These are phyloP conservation scores for Nymphaea thermarum DNA, from an alignment of 164 flowering plant genomes.

Conservation along the genomic window DNA sequence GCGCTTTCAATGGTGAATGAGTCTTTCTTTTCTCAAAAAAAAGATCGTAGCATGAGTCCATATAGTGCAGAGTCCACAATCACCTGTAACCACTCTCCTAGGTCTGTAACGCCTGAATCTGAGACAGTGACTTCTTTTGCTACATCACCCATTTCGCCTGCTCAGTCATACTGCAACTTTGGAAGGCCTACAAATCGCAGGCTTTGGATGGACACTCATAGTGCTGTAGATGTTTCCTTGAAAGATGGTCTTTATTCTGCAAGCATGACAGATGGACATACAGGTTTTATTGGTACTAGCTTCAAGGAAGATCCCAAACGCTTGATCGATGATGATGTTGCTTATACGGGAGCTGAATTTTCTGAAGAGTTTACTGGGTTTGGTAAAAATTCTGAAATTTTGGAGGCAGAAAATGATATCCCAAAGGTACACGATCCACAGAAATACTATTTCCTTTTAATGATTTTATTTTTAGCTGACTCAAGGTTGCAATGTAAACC, in stretches of 20 bases:
- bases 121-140: constrained; percentile 56
- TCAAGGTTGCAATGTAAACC: too few species aligned
- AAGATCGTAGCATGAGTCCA: neutral
- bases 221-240: constrained; percentile 77
- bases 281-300: neutral
- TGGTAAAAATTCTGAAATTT: neutral
- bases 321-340: neutral
- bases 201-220: constrained; percentile 62
- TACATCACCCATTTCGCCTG: constrained; percentile 55
- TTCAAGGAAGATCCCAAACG: neutral
- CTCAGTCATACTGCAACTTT: constrained; percentile 25
- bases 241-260: constrained; percentile 66
- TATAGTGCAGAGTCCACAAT: neutral
- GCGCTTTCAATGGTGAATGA: constrained; percentile 1
- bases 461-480: too few species aligned
- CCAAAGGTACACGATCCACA: neutral
- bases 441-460: neutral
- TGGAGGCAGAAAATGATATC: neutral
- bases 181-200: constrained; percentile 47
- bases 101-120: constrained; percentile 65
- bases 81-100: constrained; percentile 21
- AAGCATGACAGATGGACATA: neutral
- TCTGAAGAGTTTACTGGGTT: neutral
- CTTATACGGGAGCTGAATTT: neutral
- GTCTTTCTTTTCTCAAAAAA: neutral